A percentile compares a stretch with the other conserved stretches of the same genome.
Conservation (phyloP, 2,329 filamentous ascomycete species). For the Triangularia setosa region DNA sequence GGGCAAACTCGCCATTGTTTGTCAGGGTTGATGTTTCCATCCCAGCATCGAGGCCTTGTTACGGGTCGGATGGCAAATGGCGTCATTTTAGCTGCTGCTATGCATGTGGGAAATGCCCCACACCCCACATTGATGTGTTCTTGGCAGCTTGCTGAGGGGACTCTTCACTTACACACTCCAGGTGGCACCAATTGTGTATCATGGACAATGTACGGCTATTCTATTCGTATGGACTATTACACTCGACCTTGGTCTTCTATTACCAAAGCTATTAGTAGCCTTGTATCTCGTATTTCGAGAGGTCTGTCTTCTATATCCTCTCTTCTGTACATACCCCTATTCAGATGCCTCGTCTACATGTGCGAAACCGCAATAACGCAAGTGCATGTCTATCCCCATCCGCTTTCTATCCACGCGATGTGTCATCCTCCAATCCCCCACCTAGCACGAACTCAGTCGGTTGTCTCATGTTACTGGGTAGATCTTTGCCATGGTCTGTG, state of each 20-base stretch:
- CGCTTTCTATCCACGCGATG: not conserved
- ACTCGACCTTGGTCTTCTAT: not conserved
- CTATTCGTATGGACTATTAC: too few species aligned
- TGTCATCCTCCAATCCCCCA: not conserved
- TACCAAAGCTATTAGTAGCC: not conserved
- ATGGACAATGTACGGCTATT: not conserved
- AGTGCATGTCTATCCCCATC: not conserved
- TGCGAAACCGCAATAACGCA: not conserved
- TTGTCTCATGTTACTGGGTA: conserved; percentile 30
- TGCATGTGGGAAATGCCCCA: not conserved
- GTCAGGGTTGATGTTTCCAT: not conserved
- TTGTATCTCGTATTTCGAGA: not conserved
- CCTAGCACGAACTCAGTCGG: not conserved
- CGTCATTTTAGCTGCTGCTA: conserved; percentile 23
- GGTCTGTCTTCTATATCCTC: not conserved
- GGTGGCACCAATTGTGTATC: not conserved
- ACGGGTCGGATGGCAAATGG: conserved; percentile 13
- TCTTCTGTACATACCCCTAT: not conserved
- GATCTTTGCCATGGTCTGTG: conserved; percentile 36
- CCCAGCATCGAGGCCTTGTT: not conserved
- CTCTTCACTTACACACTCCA: not conserved
- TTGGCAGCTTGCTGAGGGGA: not conserved
- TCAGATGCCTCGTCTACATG: not conserved
- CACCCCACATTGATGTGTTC: conserved; percentile 6
- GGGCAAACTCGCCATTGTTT: not conserved